phyloP scores from a whole-genome alignment of 257 asterid genomes.

The Ilex asprella region DNA sequence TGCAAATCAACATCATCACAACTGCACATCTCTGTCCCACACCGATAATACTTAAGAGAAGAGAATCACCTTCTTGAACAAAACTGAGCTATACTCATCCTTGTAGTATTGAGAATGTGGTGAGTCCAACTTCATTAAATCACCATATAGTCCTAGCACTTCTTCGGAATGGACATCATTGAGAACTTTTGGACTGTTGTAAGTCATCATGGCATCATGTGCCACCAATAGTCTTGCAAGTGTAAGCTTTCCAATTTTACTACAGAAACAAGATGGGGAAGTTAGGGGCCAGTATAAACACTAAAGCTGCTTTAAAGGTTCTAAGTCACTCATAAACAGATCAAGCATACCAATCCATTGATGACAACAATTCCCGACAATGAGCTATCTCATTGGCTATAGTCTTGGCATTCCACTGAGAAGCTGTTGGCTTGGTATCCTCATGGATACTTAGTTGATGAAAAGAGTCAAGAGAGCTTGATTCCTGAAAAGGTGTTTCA shows the following conservation, averaged over 20 bases:
- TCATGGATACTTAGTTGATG: constrained; percentile 31
- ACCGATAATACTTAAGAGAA: background rate
- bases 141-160: constrained; percentile 62
- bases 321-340: constrained; percentile 11
- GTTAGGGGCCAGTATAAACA: constrained; percentile 13
- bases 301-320: constrained; percentile 7
- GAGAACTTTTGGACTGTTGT: constrained; percentile 25
- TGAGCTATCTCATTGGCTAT: constrained; percentile 60
- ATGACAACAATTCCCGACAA: constrained; percentile 63
- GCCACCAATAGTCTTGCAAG: constrained; percentile 91
- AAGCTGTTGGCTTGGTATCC: constrained; percentile 24
- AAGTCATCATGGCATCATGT: constrained; percentile 42
- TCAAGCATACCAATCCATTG: constrained; percentile 58
- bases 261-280: constrained; percentile 23
- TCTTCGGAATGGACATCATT: constrained; percentile 44
- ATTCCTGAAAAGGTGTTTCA: constrained; percentile 34
- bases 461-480: constrained; percentile 29
- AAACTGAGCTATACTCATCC: constrained; percentile 65
- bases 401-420: constrained; percentile 42
- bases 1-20: background rate
- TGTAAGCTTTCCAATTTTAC: constrained; percentile 94
- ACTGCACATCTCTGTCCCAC: too few species aligned
- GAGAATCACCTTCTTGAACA: constrained; percentile 62
- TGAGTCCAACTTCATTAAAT: constrained; percentile 71
- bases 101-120: constrained; percentile 64